Evolutionary conservation across 2,329 filamentous ascomycete species (phyloP).

Genomic region (Penicillium expansum): DNA sequence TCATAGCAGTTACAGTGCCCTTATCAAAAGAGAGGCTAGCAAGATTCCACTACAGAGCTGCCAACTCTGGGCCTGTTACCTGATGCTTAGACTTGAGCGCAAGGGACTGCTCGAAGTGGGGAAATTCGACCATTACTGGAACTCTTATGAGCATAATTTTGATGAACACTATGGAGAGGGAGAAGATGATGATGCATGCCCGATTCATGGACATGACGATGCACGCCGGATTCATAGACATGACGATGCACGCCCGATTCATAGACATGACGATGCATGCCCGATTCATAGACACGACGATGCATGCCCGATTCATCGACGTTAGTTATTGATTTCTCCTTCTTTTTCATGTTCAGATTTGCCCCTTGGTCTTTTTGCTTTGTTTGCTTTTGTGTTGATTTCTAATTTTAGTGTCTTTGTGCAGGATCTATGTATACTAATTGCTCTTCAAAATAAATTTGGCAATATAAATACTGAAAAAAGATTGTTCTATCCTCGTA

Average conservation of each 20-base stretch:
- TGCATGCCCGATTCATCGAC: not conserved
- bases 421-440: not conserved
- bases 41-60: not conserved
- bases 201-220: not conserved
- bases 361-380: not conserved
- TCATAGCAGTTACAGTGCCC: not conserved
- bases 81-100: constrained; percentile 1
- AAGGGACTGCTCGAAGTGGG: not conserved
- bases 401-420: not conserved
- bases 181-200: not conserved
- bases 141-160: not conserved
- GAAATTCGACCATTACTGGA: not conserved
- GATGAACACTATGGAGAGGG: not conserved
- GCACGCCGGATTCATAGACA: not conserved
- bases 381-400: not conserved
- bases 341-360: not conserved
- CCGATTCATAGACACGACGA: not conserved
- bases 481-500: no score
- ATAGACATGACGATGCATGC: not conserved
- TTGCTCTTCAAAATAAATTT: no score
- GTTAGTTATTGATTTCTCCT: not conserved
- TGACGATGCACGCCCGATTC: not conserved
- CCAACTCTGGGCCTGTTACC: constrained; percentile 1
- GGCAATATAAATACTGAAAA: no score
- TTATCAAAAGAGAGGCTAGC: not conserved